Percentiles rank a stretch among this genome's conserved stretches.
These are phyloP conservation scores for Zygnema cylindricum DNA, from an alignment of 139 green algal genomes.

Conservation along the genomic window DNA sequence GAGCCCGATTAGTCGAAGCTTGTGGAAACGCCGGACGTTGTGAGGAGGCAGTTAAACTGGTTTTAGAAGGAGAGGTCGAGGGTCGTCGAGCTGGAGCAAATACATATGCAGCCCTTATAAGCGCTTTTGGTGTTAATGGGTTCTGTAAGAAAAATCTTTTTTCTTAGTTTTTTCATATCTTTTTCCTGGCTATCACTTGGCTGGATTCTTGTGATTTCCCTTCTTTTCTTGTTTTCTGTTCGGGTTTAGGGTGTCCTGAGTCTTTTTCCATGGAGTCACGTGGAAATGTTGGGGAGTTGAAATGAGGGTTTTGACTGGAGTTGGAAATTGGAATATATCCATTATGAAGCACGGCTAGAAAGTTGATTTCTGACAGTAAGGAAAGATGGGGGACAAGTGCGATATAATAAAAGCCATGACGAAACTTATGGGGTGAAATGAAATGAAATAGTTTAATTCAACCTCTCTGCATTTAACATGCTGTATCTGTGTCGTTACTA, in stretches of 20 bases:
- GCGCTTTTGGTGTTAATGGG: not conserved
- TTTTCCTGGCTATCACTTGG: too few relatives aligned
- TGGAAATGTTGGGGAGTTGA: too few relatives aligned
- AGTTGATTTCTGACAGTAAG: too few relatives aligned
- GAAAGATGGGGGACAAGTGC: not conserved
- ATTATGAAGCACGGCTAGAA: too few relatives aligned
- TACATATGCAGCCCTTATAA: constrained; percentile 14
- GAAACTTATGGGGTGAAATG: not conserved
- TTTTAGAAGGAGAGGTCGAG: constrained; percentile 7
- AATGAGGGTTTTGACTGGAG: too few relatives aligned
- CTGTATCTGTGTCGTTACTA: not conserved
- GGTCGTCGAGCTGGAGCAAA: constrained; percentile 11
- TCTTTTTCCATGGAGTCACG: too few relatives aligned
- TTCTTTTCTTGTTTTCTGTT: too few relatives aligned
- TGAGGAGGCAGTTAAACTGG: constrained; percentile 17
- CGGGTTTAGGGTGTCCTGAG: too few relatives aligned
- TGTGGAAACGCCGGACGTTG: not conserved
- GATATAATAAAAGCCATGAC: not conserved
- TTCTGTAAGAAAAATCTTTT: constrained; percentile 40
- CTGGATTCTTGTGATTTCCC: too few relatives aligned
- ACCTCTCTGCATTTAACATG: not conserved
- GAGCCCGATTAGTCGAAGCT: constrained; percentile 21
- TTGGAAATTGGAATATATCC: too few relatives aligned
- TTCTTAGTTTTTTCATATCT: too few relatives aligned
- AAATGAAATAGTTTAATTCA: not conserved